Percentiles rank a stretch among this genome's conserved stretches.
Conservation (phyloP, 2,329 filamentous ascomycete genomes). For the Claviceps cyperi region DNA sequence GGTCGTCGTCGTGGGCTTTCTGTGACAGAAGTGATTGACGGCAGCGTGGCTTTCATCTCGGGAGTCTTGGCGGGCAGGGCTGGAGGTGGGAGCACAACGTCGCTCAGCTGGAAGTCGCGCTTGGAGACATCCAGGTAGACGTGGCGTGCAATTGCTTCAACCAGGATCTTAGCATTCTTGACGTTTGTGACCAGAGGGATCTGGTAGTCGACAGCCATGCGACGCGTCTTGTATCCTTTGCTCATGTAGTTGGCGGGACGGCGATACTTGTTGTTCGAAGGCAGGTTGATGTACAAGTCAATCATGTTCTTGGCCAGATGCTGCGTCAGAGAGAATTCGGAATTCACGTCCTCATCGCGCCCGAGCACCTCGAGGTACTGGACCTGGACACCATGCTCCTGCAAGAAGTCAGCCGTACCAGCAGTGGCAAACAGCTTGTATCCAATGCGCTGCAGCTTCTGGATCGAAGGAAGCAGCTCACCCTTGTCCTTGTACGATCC, state of each 20-base stretch:
- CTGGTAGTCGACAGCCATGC: constrained; percentile 97
- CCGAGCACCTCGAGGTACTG: constrained; percentile 85
- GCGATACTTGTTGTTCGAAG: constrained; percentile 95
- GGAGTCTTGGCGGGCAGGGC: constrained; percentile 47
- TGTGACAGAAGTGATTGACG: constrained; percentile 20
- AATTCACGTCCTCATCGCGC: constrained; percentile 71
- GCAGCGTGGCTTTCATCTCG: constrained; percentile 35
- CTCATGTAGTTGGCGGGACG: constrained; percentile 97
- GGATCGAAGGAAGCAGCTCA: constrained; percentile 86
- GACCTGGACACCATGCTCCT: constrained; percentile 80
- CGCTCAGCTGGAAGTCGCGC: constrained; percentile 85
- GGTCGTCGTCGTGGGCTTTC: constrained; percentile 22
- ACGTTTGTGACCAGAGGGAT: constrained; percentile 96
- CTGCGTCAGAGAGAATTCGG: constrained; percentile 93
- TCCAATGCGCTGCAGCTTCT: constrained; percentile 77
- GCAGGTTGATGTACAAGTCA: constrained; percentile 96
- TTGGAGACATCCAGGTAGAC: constrained; percentile 72
- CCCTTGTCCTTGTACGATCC: constrained; percentile 97
- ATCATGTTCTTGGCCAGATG: constrained; percentile 97
- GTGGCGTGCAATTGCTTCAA: constrained; percentile 84
- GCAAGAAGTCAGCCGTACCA: constrained; percentile 90
- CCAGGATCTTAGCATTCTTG: constrained; percentile 95
- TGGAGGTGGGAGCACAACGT: constrained; percentile 60
- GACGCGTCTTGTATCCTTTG: constrained; percentile 87
- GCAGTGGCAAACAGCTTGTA: constrained; percentile 95